phyloP scores from a whole-genome alignment of 805 yeast species.

The Millerozyma miso region DNA sequence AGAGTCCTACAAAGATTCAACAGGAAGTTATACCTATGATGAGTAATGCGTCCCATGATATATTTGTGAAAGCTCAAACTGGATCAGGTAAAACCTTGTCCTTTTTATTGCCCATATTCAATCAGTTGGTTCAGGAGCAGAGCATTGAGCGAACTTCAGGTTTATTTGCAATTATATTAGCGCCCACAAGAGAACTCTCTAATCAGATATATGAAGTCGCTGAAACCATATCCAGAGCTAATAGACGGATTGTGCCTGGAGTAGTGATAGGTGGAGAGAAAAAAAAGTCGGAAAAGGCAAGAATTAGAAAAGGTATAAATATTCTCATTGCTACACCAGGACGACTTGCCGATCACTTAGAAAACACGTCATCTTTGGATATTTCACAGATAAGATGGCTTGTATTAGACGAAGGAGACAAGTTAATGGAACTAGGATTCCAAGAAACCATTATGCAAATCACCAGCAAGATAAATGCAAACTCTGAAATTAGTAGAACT shows the following conservation, averaged over 20 bases:
- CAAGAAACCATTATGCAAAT: constrained; percentile 87
- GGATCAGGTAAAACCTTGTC: constrained; percentile 97
- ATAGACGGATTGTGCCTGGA: constrained; percentile 91
- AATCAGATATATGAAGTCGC: constrained; percentile 82
- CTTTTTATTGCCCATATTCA: constrained; percentile 77
- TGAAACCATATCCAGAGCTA: constrained; percentile 65
- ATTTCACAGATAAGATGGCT: constrained; percentile 75
- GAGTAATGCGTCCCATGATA: constrained; percentile 43
- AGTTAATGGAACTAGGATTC: constrained; percentile 92
- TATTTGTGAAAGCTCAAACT: constrained; percentile 93
- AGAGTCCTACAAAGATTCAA: constrained; percentile 84
- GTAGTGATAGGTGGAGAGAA: constrained; percentile 97
- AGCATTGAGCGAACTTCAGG: constrained; percentile 63
- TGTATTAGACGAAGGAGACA: constrained; percentile 96
- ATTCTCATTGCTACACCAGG: constrained; percentile 98
- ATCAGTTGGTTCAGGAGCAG: constrained; percentile 57
- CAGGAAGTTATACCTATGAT: constrained; percentile 66
- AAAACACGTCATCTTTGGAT: constrained; percentile 75
- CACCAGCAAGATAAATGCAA: constrained; percentile 51
- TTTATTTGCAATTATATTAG: constrained; percentile 78
- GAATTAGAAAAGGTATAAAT: constrained; percentile 93
- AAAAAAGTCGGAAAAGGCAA: constrained; percentile 93
- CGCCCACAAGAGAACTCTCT: constrained; percentile 95
- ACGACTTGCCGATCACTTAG: constrained; percentile 89
- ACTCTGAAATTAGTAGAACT: constrained; percentile 35